phyloP scores from a whole-genome alignment of 306 rosid species.

The Albizia julibrissin region DNA sequence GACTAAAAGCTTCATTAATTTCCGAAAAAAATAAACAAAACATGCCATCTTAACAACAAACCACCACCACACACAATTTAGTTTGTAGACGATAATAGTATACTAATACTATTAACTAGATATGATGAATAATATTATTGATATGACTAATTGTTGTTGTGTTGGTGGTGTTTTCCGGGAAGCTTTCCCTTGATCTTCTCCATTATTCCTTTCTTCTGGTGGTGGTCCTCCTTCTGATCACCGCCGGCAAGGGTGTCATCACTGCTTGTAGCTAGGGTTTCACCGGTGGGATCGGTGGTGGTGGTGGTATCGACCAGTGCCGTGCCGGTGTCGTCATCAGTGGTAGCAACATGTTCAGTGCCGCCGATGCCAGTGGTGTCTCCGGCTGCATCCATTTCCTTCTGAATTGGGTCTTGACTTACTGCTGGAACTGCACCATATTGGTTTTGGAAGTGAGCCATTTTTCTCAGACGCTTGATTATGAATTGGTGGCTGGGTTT shows the following conservation, averaged over 20 bases:
- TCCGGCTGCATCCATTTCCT: conserved; percentile 27
- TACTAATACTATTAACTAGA: too few relatives aligned
- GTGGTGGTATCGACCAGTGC: background rate
- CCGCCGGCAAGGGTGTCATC: background rate
- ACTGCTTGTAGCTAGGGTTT: background rate
- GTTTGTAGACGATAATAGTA: background rate
- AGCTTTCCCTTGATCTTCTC: conserved; percentile 47
- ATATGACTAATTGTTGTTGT: conserved; percentile 23
- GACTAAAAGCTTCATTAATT: too few relatives aligned
- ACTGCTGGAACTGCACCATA: conserved; percentile 41
- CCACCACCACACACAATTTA: background rate
- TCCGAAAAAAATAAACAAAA: background rate
- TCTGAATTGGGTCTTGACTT: conserved; percentile 30
- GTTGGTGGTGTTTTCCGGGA: conserved; percentile 29
- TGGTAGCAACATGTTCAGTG: background rate
- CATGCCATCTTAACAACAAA: background rate
- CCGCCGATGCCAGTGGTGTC: conserved; percentile 15
- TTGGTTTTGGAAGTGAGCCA: conserved; percentile 46
- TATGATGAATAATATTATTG: background rate
- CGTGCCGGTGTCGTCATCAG: background rate
- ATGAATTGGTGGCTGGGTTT: background rate
- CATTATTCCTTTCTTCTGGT: conserved; percentile 41
- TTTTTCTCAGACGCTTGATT: background rate
- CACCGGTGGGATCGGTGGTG: background rate
- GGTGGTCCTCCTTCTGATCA: background rate